Base-by-base conservation (phyloP, 2,329 filamentous ascomycete genomes). In the Volutella citrinella region DNA sequence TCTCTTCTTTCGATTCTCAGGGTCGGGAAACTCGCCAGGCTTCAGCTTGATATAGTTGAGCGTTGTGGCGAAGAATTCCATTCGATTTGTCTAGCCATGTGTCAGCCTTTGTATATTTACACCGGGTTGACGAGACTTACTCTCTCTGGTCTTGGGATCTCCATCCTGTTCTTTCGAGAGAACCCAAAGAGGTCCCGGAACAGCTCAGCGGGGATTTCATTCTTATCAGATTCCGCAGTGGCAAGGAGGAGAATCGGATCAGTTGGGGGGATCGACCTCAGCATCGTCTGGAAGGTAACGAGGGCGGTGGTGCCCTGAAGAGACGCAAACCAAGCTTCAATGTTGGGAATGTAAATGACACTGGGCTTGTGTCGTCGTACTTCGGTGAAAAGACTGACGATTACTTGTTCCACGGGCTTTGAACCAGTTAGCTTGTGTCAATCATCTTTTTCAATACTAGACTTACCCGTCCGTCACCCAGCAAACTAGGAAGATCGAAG, bases 331-430 rank as follows among this genome's bases (percentile, higher is more conserved):
- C 93, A 98, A 7, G 83, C 76, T 48, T 95, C 86, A 30, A 97
- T 78, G 48, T 89, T 84, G 3, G 93, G 91, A 26, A 98, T 85
- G 61, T 90, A 97, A 32, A 98, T 93, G 22, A 97, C 87, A 57
- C 89, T 94, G 1, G 93, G 93, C 60, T 95, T 96, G 58, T 96
- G 89, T 22, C 90, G 82, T 60, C 91, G 87, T 22, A 95, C 87
- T 65, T 97, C 93, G 1, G 87, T 82, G 55, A 98, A 97, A 7
- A 95, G 72, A 46, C 90, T 83, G 10, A 95, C 88, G 44, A 98
- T 80, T 9, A 90, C 87, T 48, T 93, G 86, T 65, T 97, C 93
- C 12, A 85, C 76, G 2, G 87, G 80, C 68, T 79, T 40, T 24
- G 20, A 19, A n/a, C 10, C n/a, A 10, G 46, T 58, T 40, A 59